These are phyloP conservation scores for Phytophthora pseudosyringae DNA, from an alignment of 352 stramenopile genomes.

Conservation along the genomic window DNA sequence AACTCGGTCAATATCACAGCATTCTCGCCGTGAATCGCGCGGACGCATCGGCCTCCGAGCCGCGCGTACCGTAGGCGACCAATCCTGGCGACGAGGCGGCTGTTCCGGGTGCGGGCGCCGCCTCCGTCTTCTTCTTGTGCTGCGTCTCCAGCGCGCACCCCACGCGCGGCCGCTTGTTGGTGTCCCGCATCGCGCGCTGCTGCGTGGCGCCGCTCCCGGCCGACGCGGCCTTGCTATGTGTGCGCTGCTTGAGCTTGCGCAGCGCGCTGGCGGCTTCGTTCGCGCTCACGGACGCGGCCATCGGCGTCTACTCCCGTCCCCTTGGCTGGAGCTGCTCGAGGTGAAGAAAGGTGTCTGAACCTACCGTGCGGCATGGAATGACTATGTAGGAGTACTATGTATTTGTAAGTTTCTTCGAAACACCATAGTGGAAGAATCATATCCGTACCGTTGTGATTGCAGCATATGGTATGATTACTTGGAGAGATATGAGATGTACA, in stretches of 20 bases:
- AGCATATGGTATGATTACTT: neutral
- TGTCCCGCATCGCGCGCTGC: slow-evolving; percentile 7
- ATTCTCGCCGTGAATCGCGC: neutral
- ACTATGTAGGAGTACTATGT: neutral
- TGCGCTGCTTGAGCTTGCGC: slow-evolving; percentile 16
- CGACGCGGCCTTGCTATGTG: neutral
- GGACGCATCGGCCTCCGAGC: neutral
- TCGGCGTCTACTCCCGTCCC: neutral
- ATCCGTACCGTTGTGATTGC: too few species aligned
- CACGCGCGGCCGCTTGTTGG: slow-evolving; percentile 36
- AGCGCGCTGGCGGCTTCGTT: slow-evolving; percentile 17
- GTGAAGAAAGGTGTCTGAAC: neutral
- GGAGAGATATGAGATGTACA: neutral
- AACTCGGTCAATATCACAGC: neutral
- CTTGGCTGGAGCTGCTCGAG: neutral
- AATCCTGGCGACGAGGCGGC: neutral
- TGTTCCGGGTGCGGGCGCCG: neutral
- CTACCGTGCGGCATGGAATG: neutral
- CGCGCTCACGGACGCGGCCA: slow-evolving; percentile 20
- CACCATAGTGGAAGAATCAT: neutral
- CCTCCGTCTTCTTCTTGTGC: slow-evolving; percentile 29
- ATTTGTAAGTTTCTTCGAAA: neutral
- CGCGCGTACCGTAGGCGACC: slow-evolving; percentile 13
- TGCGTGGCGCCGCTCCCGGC: neutral
- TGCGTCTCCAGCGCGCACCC: slow-evolving; percentile 15